Percentiles rank a stretch among this genome's conserved stretches.
phyloP scores from a whole-genome alignment of 768 basidiomycete species.

The Cystofilobasidium bisporidii region DNA sequence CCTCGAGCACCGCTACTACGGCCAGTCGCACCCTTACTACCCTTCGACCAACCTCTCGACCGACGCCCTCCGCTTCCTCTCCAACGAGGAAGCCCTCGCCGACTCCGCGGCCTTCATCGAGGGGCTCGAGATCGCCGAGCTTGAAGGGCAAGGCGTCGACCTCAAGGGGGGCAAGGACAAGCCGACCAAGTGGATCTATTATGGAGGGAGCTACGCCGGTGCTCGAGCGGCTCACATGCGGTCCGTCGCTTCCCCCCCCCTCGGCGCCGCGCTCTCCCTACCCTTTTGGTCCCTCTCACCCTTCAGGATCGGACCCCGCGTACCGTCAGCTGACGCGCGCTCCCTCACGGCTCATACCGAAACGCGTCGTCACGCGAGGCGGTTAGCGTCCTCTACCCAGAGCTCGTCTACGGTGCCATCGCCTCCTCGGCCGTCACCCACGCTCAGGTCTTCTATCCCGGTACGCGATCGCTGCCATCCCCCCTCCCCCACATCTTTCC shows the following conservation, averaged over 20 bases:
- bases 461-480: no score
- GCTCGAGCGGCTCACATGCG: slow-evolving; percentile 88
- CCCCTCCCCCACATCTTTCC: no score
- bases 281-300: no score
- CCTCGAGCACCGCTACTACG: slow-evolving; percentile 82
- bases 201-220: slow-evolving; percentile 81
- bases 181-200: slow-evolving; percentile 48
- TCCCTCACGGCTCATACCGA: background rate
- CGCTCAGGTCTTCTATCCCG: slow-evolving; percentile 59
- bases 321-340: no score
- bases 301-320: no score
- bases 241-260: background rate
- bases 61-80: slow-evolving; percentile 78
- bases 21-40: slow-evolving; percentile 50
- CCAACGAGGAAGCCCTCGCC: slow-evolving; percentile 76
- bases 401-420: slow-evolving; percentile 25
- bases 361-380: background rate
- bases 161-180: slow-evolving; percentile 3
- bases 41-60: slow-evolving; percentile 70
- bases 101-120: slow-evolving; percentile 86
- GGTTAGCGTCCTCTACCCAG: slow-evolving; percentile 11
- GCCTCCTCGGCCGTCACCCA: slow-evolving; percentile 62
- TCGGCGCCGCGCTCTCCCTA: background rate
- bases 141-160: slow-evolving; percentile 11
- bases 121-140: slow-evolving; percentile 42